These are phyloP conservation scores for Antitrichia curtipendula DNA, from an alignment of 225 moss, liverwort and hornwort species.

Conservation along the genomic window DNA sequence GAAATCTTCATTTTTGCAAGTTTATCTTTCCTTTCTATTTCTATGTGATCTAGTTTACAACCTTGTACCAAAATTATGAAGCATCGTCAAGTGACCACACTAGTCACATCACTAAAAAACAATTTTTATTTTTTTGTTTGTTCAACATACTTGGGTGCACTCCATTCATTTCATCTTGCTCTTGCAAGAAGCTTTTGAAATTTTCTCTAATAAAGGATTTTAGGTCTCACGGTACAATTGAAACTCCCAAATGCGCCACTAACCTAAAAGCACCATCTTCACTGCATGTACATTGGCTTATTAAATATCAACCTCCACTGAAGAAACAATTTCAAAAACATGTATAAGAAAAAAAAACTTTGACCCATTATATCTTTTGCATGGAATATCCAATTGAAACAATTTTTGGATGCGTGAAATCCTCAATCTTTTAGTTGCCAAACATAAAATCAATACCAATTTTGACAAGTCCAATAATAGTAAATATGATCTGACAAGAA, in stretches of 20 bases:
- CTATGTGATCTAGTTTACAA: fast-evolving
- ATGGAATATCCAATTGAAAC: too few species aligned
- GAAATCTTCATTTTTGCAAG: too few species aligned
- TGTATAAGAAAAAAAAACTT: background rate
- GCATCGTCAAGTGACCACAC: background rate
- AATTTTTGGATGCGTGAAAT: fast-evolving
- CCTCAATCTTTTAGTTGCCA: background rate
- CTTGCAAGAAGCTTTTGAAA: fast-evolving
- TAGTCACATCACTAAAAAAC: fast-evolving
- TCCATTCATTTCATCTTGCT: fast-evolving
- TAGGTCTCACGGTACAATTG: too few species aligned
- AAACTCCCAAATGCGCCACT: too few species aligned
- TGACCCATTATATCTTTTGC: too few species aligned
- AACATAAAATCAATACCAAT: too few species aligned
- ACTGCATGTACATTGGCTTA: background rate
- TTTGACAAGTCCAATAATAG: background rate
- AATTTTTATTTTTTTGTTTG: fast-evolving
- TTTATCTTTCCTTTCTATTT: too few species aligned
- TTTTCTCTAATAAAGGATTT: fast-evolving
- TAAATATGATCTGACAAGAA: too few species aligned
- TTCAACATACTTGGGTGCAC: fast-evolving
- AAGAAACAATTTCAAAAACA: fast-evolving
- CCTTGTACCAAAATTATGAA: background rate
- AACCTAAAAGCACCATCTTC: background rate
- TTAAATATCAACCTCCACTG: background rate